Evolutionary conservation across 257 asterid genomes (phyloP).

Genomic region (Capsicum rhomboideum): DNA sequence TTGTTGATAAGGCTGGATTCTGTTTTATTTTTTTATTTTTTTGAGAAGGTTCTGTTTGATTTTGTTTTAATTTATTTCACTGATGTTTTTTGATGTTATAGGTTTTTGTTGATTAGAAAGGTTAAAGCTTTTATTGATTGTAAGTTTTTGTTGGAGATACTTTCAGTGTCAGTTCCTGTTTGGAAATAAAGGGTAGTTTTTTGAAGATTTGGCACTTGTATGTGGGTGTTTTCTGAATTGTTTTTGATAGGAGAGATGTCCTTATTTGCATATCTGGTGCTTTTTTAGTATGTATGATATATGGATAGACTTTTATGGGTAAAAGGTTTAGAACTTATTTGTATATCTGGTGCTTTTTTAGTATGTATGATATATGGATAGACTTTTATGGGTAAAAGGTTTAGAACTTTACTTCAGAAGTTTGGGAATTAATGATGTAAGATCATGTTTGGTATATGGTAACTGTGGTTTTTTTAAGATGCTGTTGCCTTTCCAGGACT

Average conservation of each 20-base stretch:
- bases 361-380: background rate
- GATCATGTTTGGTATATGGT: background rate
- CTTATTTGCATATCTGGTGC: background rate
- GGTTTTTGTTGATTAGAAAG: background rate
- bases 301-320: too few relatives aligned
- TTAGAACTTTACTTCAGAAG: background rate
- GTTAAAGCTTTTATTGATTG: background rate
- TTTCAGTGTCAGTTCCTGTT: background rate
- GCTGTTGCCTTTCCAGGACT: background rate
- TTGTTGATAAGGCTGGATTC: background rate
- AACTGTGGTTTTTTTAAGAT: constrained; percentile 1
- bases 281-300: background rate
- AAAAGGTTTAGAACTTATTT: background rate
- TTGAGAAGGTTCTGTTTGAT: too few relatives aligned
- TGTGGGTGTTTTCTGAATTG: background rate
- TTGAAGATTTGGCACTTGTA: background rate
- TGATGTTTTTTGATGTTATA: background rate
- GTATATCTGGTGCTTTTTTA: background rate
- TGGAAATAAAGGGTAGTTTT: background rate
- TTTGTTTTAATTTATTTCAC: background rate
- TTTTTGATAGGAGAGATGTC: background rate
- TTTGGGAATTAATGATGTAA: background rate
- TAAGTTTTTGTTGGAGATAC: background rate
- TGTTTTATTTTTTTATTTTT: too few relatives aligned
- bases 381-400: background rate